Evolutionary conservation across 257 asterid species (phyloP), one percentile per base, ranked within the genome.

Genomic region (Cinchona pubescens): DNA sequence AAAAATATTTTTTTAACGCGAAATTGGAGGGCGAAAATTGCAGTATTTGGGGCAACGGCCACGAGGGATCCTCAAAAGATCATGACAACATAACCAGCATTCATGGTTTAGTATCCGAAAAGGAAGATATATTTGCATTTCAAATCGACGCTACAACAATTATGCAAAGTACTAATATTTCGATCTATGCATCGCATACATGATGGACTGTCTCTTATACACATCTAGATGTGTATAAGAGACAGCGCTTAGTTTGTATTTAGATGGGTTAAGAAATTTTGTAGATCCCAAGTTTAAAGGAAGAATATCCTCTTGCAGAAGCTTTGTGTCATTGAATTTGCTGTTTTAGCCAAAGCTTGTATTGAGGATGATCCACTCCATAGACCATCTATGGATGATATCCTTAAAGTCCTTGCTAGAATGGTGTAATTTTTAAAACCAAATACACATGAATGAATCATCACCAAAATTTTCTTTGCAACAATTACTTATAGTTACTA

Each of bases 301-400:
- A 85, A 60, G 93, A 90, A 80, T 92, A 92, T 72, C 91, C 95
- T 7, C 43, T 92, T 3, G 92, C 93, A 0, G 97, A 89, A 85
- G 95, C 96, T 0, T 69, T 92, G 68, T 92, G 96, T 71, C 74
- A n/a, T n/a, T n/a, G n/a, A n/a, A n/a, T n/a, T 92, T 30, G 90
- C 90, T 13, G 93, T 92, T 27, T 79, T 92, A n/a, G 97, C 92
- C 34, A 87, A 89, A 55, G 90, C 97, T 5, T 92, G 97, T 67
- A 82, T 87, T 29, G 93, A 92, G 68, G 89, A 90, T n/a, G n/a
- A n/a, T n/a, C n/a, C n/a, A n/a, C n/a, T n/a, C n/a, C n/a, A n/a
- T n/a, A n/a, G n/a, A 84, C 97, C 97, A 27, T 82, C 93, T 0
- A 89, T 87, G 86, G 96, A 92, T 51, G 93, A 92, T 75, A 86